Conservation (phyloP, 2,329 filamentous ascomycete species). For the Paecilomyces fulvus region DNA sequence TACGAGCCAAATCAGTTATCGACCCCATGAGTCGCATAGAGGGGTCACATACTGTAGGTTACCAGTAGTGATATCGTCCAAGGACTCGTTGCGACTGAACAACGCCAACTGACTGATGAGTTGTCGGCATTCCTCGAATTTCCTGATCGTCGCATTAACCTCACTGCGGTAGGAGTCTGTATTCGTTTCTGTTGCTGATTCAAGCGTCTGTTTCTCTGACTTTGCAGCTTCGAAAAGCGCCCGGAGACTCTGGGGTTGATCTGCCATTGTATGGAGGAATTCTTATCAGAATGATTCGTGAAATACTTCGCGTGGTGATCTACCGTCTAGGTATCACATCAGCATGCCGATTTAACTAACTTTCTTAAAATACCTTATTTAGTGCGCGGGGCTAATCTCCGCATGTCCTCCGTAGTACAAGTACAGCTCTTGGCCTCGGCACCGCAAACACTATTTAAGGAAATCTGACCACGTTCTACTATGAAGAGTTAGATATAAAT, state of each 20-base stretch:
- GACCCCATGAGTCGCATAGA: neutral
- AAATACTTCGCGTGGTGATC: conserved; percentile 8
- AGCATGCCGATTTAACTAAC: neutral
- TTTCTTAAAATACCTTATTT: neutral
- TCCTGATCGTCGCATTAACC: conserved; percentile 57
- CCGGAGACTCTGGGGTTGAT: conserved; percentile 47
- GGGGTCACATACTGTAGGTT: conserved; percentile 59
- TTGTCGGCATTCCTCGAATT: conserved; percentile 64
- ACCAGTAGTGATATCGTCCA: conserved; percentile 79
- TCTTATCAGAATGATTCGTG: neutral
- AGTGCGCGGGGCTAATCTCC: neutral
- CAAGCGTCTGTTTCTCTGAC: conserved; percentile 47
- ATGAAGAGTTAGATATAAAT: neutral
- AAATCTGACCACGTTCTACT: neutral
- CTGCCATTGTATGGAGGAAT: conserved; percentile 25
- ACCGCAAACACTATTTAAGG: neutral
- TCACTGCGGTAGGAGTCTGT: conserved; percentile 59
- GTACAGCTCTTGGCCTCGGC: neutral
- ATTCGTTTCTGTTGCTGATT: conserved; percentile 56
- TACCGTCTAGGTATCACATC: neutral
- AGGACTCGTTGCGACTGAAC: conserved; percentile 81
- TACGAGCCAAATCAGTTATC: conserved; percentile 23
- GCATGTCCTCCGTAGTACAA: neutral
- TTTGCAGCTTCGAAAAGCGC: conserved; percentile 50
- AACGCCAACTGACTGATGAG: conserved; percentile 64